Evolutionary conservation across 2,329 filamentous ascomycete genomes (phyloP), one percentile per base, ranked within the genome.

Genomic region (Penicillium sclerotigenum): DNA sequence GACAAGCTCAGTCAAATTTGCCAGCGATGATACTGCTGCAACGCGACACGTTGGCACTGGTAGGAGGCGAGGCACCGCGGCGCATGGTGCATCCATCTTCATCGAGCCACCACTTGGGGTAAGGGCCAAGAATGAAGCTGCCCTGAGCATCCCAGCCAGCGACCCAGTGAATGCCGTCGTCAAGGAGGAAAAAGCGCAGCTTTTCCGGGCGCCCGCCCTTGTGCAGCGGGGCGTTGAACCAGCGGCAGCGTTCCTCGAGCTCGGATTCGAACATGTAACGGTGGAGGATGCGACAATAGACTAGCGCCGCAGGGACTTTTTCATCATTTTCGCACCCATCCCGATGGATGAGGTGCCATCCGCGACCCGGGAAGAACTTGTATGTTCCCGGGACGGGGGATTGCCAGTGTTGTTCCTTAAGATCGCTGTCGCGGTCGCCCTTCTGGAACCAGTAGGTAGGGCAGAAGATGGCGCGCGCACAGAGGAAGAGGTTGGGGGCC

Each of bases 401-500:
- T 36, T 74, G 68, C 78, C 79, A 81, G 61, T 79, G 76, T 63
- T 81, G 79, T 45, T 76, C 76, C 31, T 75, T 71, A 37, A 72
- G 66, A 2, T 75, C 67, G 26, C 72, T 72, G 24, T 76, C 70
- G 51, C 70, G 70, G 34, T 75, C 69, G 37, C 70, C 68, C 20
- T 67, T 72, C 36, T 75, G 71, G 61, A 81, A 80, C 79, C 79
- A 81, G 70, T 80, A 79, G 57, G 73, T 68, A 7, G 79, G 79
- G 52, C 75, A 76, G 66, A 79, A 78, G 42, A 77, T 68, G 49
- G 72, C 76, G 53, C 79, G 77, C n/a, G 78, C 72, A 48, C 77
- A 79, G 65, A 81, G 64, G 53, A 79, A 78, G 47, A 80, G 74
- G 63, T 81, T 81, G 59, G 79, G 79, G 40, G 79, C 75, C 79